These are phyloP conservation scores for Aspergillus panamensis DNA, from an alignment of 495 filamentous ascomycete species.

Conservation along the genomic window DNA sequence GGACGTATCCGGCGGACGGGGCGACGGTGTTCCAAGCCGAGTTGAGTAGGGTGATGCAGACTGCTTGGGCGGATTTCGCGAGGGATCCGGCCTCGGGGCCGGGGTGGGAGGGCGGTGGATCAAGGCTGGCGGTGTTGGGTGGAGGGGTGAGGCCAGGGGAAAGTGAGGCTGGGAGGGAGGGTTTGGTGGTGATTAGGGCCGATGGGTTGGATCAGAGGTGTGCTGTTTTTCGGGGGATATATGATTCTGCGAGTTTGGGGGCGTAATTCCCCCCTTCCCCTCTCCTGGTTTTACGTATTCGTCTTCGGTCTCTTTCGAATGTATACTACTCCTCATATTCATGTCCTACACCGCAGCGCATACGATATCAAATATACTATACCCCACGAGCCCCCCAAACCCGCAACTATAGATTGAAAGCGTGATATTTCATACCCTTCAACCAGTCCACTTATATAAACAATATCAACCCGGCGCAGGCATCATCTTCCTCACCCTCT, in stretches of 20 bases:
- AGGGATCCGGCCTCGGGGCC: conserved; percentile 31
- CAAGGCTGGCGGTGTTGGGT: conserved; percentile 18
- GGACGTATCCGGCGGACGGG: conserved; percentile 28
- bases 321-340: too few relatives aligned
- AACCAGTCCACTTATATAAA: background rate
- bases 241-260: conserved; percentile 1
- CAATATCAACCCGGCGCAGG: conserved; percentile 13
- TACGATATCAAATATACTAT: too few relatives aligned
- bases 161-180: conserved; percentile 12
- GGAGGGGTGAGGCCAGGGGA: conserved; percentile 15
- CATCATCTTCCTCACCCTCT: conserved; percentile 46
- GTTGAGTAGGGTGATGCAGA: conserved; percentile 27
- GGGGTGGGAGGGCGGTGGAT: too few relatives aligned
- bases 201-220: conserved; percentile 5
- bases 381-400: too few relatives aligned
- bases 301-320: too few relatives aligned
- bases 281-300: too few relatives aligned
- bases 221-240: conserved; percentile 1
- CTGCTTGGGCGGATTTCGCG: conserved; percentile 32
- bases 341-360: too few relatives aligned
- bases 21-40: conserved; percentile 27
- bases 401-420: background rate
- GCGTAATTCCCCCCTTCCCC: too few relatives aligned
- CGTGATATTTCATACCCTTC: background rate
- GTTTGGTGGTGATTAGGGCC: conserved; percentile 8